These are phyloP conservation scores for Grosmannia penicillata DNA, from an alignment of 2,329 filamentous ascomycete genomes.

Conservation along the genomic window DNA sequence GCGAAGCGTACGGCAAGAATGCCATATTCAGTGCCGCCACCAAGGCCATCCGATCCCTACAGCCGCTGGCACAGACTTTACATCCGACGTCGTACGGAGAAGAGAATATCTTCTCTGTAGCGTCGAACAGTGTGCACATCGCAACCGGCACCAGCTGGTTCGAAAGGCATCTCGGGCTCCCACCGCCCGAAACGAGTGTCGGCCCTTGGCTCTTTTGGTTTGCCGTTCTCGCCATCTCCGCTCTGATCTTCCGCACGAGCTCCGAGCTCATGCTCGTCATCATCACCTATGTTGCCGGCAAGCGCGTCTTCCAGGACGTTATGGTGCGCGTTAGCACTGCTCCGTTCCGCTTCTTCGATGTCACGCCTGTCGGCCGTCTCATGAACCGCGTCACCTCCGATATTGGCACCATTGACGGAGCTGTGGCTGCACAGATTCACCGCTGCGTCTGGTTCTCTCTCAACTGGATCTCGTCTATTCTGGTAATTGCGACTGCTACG, in stretches of 20 bases:
- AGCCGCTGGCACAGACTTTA: not conserved
- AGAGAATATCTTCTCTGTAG: slow-evolving; percentile 2
- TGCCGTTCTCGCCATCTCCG: slow-evolving; percentile 45
- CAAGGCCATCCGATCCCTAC: slow-evolving; percentile 3
- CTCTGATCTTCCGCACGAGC: slow-evolving; percentile 43
- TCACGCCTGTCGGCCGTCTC: slow-evolving; percentile 73
- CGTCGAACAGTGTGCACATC: not conserved
- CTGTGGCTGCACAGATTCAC: slow-evolving; percentile 63
- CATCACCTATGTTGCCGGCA: slow-evolving; percentile 69
- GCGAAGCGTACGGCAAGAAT: slow-evolving; percentile 49
- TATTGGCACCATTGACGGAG: slow-evolving; percentile 77
- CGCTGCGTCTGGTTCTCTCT: slow-evolving; percentile 55
- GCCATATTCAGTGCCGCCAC: slow-evolving; percentile 5
- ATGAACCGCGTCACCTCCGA: slow-evolving; percentile 90
- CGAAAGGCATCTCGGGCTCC: slow-evolving; percentile 30
- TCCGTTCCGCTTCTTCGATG: slow-evolving; percentile 82
- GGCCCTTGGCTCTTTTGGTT: slow-evolving; percentile 62
- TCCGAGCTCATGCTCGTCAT: slow-evolving; percentile 55
- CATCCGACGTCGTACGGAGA: not conserved
- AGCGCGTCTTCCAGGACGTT: slow-evolving; percentile 57
- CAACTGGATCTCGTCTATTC: slow-evolving; percentile 55
- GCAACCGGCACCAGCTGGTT: slow-evolving; percentile 9
- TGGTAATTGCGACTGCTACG: slow-evolving; percentile 68
- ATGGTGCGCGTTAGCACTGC: slow-evolving; percentile 62
- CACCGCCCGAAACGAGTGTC: slow-evolving; percentile 52